Base-by-base conservation (phyloP, 352 stramenopile species). In the Phytophthora lateralis region DNA sequence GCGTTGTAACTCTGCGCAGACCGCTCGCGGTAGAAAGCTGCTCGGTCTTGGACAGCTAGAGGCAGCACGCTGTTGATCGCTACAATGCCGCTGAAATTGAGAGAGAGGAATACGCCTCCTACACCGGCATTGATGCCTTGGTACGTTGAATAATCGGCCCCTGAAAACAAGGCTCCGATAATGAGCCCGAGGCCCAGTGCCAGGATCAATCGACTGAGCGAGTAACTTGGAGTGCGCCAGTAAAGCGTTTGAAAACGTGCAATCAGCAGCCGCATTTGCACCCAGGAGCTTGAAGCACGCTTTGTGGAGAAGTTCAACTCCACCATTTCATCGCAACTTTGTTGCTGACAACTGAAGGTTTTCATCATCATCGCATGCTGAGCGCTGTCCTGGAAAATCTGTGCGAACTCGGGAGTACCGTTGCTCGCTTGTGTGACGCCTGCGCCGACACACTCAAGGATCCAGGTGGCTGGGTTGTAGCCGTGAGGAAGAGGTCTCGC, bases 391-490 rank as follows among this genome's bases (percentile, higher is more conserved):
- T 71, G n/a, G 24, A 78, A 82, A n/a, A 63, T 47, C 11, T 58
- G 47, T 1, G 54, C 60, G 26, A 76, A 75, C 27, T 72, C 56
- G 1, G 66, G n/a, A 12, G 48, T 45, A 2, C 52, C 15, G 39
- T 56, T 43, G 11, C 53, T 74, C 97, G 66, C 8, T 89, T 97
- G n/a, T 52, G 83, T 52, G 68, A 71, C 61, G 8, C 62, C 85
- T 26, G 73, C 74, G 5, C 73, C 75, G 89, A 87, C 77, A 43
- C 60, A 78, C 57, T 90, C 78, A 15, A 97, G 73, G 79, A 96
- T 96, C 88, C 88, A 97, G 12, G 87, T 94, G 21, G 88, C 83
- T 14, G 90, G 90, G 53, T 97, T 97, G 63, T 93, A 88, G 79
- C 72, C 82, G 11, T 55, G 29, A 11, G 73, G 70, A 52, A 96